Evolutionary conservation across 345 rosid species (phyloP), one percentile per base, ranked within the genome.

Genomic region (Syzygium oleosum): DNA sequence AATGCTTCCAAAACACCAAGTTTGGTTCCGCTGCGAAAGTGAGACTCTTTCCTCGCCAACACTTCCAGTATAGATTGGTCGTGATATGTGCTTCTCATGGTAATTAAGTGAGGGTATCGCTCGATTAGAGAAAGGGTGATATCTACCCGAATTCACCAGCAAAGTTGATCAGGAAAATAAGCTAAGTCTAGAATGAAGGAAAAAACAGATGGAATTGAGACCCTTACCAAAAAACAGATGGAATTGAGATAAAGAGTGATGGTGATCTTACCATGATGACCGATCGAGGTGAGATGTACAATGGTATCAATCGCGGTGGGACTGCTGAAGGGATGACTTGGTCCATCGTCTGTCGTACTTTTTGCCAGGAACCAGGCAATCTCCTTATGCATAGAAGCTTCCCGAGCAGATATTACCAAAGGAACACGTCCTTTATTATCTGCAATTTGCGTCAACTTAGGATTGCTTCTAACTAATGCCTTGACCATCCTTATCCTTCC

Each of bases 101-200:
- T 11, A 23, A 11, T 0, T 0, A 23, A 11, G 5, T 0, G 15
- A 25, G 63, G 63, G 29, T 58, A 25, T 11, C 0, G 14, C 15
- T 5, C 1, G 0, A 25, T 14, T 25, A 25, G 14, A 58, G 11
- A 25, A 58, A 58, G 65, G 65, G 29, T 58, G 2, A 58, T 25
- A 58, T 12, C 65, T 58, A 2, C 25, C 29, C 65, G 0, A 58
- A 25, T 58, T 58, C 14, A 58, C 65, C 29, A 25, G 29, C 2
- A 58, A 2, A 58, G 65, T 58, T 0, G 29, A 58, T 58, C 65
- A 58, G 0, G 7, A 25, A 25, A 58, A 2, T 0, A 25, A 25
- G 65, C 65, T 7, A 11, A 25, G 14, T 25, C 29, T 25, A 25
- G 65, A 58, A 5, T 25, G 65, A 25, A 25, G 29, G 15, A 0